phyloP scores from a whole-genome alignment of 768 basidiomycete genomes.

The Rhodotorula taiwanensis region DNA sequence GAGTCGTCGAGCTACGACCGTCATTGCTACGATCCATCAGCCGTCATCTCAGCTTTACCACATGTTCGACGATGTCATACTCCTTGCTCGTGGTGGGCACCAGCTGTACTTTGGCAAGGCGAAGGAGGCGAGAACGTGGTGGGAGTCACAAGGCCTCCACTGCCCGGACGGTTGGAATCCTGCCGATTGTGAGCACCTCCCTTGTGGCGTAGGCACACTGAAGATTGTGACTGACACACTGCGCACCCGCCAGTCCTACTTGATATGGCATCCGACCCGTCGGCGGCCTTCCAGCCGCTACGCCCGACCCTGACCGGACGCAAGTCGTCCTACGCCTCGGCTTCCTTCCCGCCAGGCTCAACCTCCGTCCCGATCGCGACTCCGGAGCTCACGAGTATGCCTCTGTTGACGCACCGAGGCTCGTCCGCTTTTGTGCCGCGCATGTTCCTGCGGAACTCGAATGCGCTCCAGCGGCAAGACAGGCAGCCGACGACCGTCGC shows the following conservation, averaged over 20 bases:
- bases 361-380: not conserved
- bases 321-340: conserved; percentile 1
- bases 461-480: conserved; percentile 5
- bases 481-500: conserved; percentile 62
- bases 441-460: conserved; percentile 11
- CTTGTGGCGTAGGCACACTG: too few relatives aligned
- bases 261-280: conserved; percentile 65
- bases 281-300: not conserved
- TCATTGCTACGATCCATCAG: conserved; percentile 54
- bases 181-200: conserved; percentile 56
- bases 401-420: too few relatives aligned
- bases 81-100: conserved; percentile 64
- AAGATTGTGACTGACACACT: too few relatives aligned
- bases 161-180: conserved; percentile 81
- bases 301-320: conserved; percentile 45
- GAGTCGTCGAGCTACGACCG: conserved; percentile 56
- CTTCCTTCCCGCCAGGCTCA: not conserved
- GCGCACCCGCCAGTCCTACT: conserved; percentile 61
- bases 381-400: conserved; percentile 1
- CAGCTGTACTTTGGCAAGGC: conserved; percentile 75
- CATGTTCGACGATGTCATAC: conserved; percentile 70
- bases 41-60: conserved; percentile 46
- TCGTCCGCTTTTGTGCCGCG: not conserved
- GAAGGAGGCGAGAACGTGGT: conserved; percentile 58
- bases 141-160: conserved; percentile 51